Evolutionary conservation across 2,329 filamentous ascomycete species (phyloP), one percentile per base, ranked within the genome.

Genomic region (Colletotrichum liaoningense): DNA sequence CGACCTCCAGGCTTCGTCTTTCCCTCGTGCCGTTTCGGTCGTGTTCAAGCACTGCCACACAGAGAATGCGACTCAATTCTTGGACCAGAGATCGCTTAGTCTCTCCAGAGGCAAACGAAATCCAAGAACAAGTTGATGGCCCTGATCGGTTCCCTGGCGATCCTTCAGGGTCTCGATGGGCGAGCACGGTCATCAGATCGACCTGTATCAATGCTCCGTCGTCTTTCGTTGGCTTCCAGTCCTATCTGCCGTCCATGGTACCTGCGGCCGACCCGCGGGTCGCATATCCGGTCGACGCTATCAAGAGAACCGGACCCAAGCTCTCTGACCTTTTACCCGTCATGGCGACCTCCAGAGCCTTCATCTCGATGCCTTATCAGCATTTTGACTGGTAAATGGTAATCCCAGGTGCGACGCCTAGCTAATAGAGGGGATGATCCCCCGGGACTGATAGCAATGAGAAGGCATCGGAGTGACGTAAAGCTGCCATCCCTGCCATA

Each of bases 221-320:
- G 55, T 24, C 30, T 46, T 8, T 22, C 66, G 33, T 56, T 54
- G 26, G 56, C 55, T 55, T 42, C 38, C 38, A 19, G 16, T 35
- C 70, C 35, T 55, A 33, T 62, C n/a, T 49, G 46, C 26, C 22
- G 56, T 62, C 46, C 26, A 46, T 57, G 67, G 71, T 73, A 71
- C 71, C 67, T 73, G 71, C 67, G 46, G 56, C 71, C 57, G 71
- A 56, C 67, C 62, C 35, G 60, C 67, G 35, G 46, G 67, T 70
- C 60, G 62, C 62, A 57, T 70, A 62, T 12, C 56, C 35, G 67
- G 56, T 16, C 30, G 49, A 46, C 59, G 24, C 42, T 56, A 49
- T 49, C 4, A 22, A 38, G n/a, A 60, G 12, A 35, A 35, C 54
- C 46, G 30, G 52, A 58, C 35, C 58, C 58, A 63, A 59, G 65